phyloP scores from a whole-genome alignment of 2,329 filamentous ascomycete genomes.

The Coniochaeta hoffmannii region DNA sequence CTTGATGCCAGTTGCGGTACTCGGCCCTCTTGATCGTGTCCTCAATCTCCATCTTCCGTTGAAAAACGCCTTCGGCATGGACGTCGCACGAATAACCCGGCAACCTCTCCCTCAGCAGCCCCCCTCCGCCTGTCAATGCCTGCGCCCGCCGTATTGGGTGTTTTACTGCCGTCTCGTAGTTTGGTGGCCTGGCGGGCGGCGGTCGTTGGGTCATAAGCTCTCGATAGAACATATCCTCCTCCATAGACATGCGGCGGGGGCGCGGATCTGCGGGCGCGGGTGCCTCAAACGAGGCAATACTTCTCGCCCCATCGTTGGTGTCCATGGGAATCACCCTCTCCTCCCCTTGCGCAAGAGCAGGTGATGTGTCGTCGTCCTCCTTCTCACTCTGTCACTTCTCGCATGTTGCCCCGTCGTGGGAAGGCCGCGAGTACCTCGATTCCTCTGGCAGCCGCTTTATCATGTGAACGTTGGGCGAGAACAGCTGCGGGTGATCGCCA shows the following conservation, averaged over 20 bases:
- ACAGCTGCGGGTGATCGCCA: background rate
- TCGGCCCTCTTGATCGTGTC: slow-evolving; percentile 55
- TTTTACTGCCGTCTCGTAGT: slow-evolving; percentile 30
- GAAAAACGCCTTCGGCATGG: slow-evolving; percentile 48
- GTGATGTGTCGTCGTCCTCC: slow-evolving; percentile 10
- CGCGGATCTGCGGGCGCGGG: slow-evolving; percentile 28
- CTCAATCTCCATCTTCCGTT: slow-evolving; percentile 59
- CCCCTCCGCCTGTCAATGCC: slow-evolving; percentile 22
- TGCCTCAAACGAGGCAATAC: slow-evolving; percentile 26
- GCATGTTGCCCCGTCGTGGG: slow-evolving; percentile 8
- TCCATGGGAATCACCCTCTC: slow-evolving; percentile 20
- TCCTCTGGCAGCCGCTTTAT: background rate
- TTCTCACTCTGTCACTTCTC: slow-evolving; percentile 11
- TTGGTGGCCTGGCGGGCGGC: slow-evolving; percentile 33
- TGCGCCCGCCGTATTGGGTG: slow-evolving; percentile 12
- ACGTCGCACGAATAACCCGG: slow-evolving; percentile 53
- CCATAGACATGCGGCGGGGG: slow-evolving; percentile 37
- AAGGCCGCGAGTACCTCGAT: slow-evolving; percentile 3
- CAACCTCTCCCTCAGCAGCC: slow-evolving; percentile 20
- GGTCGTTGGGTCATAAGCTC: slow-evolving; percentile 42
- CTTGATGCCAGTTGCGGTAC: slow-evolving; percentile 56
- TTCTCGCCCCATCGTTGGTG: slow-evolving; percentile 15
- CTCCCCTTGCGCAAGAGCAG: background rate
- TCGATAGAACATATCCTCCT: slow-evolving; percentile 47
- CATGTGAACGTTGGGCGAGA: background rate